These are phyloP conservation scores for Lachancea sp. DNA, from an alignment of 805 yeast genomes.

Conservation along the genomic window DNA sequence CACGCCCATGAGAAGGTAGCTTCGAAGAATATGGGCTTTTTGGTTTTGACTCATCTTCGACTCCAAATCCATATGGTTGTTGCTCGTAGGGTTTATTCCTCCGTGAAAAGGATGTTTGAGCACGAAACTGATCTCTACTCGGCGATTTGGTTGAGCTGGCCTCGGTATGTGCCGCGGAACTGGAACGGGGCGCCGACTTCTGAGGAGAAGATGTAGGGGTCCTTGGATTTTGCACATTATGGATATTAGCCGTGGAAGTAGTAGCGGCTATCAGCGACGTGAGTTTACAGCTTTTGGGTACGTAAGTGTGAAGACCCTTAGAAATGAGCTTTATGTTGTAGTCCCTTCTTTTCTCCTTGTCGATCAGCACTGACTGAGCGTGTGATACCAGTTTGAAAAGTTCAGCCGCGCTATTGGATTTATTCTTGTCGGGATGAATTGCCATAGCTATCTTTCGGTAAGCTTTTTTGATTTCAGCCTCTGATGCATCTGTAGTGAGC, in stretches of 20 bases:
- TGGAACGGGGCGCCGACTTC: background rate
- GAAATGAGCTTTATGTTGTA: slow-evolving; percentile 21
- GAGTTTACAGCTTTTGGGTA: slow-evolving; percentile 8
- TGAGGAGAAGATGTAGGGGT: slow-evolving; percentile 4
- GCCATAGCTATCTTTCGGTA: slow-evolving; percentile 66
- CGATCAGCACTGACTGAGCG: slow-evolving; percentile 29
- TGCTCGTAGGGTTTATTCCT: slow-evolving; percentile 28
- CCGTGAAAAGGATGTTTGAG: slow-evolving; percentile 11
- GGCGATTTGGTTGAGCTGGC: background rate
- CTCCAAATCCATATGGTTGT: slow-evolving; percentile 33
- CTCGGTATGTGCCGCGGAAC: background rate
- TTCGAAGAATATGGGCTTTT: background rate
- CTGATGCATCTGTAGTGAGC: slow-evolving; percentile 21
- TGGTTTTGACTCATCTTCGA: slow-evolving; percentile 14
- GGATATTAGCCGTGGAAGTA: background rate
- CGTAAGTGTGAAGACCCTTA: slow-evolving; percentile 18
- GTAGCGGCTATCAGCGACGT: background rate
- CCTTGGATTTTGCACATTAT: background rate
- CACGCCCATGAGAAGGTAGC: slow-evolving; percentile 4
- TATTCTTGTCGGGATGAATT: slow-evolving; percentile 79
- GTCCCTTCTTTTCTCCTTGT: slow-evolving; percentile 15
- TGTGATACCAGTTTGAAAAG: slow-evolving; percentile 28
- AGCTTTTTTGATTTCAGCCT: slow-evolving; percentile 57
- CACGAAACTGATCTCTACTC: background rate
- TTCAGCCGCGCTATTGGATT: slow-evolving; percentile 32